These are phyloP conservation scores for Oenanthe sinensis DNA, from an alignment of 129 eudicot genomes.

Conservation along the genomic window DNA sequence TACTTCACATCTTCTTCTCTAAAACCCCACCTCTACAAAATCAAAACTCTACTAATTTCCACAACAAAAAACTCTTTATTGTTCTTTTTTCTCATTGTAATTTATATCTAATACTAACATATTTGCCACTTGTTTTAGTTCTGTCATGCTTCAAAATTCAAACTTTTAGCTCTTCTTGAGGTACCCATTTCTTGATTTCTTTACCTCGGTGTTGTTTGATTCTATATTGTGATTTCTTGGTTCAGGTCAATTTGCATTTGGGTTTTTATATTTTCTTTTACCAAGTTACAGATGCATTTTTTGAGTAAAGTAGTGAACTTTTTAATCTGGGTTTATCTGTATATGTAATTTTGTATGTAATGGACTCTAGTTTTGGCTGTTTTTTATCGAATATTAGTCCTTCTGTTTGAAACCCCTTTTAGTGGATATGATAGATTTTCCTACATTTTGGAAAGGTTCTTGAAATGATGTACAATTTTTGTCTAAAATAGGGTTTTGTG, in stretches of 20 bases:
- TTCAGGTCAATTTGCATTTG: not conserved
- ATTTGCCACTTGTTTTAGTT: not conserved
- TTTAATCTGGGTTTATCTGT: not conserved
- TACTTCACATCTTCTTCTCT: constrained; percentile 10
- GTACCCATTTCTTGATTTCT: constrained; percentile 4
- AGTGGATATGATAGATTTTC: not conserved
- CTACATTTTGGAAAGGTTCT: not conserved
- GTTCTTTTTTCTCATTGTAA: not conserved
- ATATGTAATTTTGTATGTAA: not conserved
- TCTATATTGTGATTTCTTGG: not conserved
- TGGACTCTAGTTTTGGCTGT: not conserved
- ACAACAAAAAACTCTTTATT: not conserved
- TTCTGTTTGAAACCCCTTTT: not conserved
- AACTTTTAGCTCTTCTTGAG: not conserved
- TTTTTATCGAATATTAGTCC: not conserved
- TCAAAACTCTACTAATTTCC: not conserved
- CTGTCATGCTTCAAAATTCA: constrained; percentile 7
- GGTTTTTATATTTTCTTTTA: not conserved
- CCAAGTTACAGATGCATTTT: not conserved
- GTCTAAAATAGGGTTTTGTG: not conserved
- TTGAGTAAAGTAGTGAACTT: not conserved
- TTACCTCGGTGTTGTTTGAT: not conserved
- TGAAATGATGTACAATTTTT: not conserved
- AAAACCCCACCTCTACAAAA: not conserved
- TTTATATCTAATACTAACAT: not conserved